A percentile compares a stretch with the other conserved stretches of the same genome.
phyloP scores from a whole-genome alignment of 306 rosid species.

The Inga laurina region DNA sequence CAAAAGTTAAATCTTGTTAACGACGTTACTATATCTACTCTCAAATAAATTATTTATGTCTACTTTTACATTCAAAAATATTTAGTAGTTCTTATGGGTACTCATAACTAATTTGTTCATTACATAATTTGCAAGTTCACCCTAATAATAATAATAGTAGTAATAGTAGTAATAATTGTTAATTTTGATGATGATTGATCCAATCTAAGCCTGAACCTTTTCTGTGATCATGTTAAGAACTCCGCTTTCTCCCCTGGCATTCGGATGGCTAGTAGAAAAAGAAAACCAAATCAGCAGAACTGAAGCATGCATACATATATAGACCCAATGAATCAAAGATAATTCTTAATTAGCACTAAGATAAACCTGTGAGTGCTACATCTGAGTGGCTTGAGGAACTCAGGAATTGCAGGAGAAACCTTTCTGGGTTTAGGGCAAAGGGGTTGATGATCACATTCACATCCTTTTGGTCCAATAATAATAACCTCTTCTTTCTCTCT shows the following conservation, averaged over 20 bases:
- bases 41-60: too few relatives aligned
- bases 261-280: conserved; percentile 39
- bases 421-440: conserved; percentile 79
- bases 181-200: conserved; percentile 4
- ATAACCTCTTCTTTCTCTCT: conserved; percentile 33
- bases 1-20: too few relatives aligned
- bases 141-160: too few relatives aligned
- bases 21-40: accelerated
- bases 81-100: too few relatives aligned
- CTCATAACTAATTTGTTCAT: too few relatives aligned
- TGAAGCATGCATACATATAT: background rate
- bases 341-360: background rate
- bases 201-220: conserved; percentile 47
- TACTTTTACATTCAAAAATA: too few relatives aligned
- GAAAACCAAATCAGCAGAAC: background rate
- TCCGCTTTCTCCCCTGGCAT: conserved; percentile 40
- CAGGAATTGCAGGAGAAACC: conserved; percentile 56
- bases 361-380: conserved; percentile 62
- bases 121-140: too few relatives aligned
- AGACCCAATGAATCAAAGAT: background rate
- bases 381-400: conserved; percentile 62
- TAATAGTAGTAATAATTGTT: background rate
- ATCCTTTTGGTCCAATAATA: conserved; percentile 27
- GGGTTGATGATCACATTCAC: conserved; percentile 49
- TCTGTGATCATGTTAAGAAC: conserved; percentile 62